Percentiles rank a stretch among this genome's conserved stretches.
Evolutionary conservation across 352 stramenopile genomes (phyloP).

Genomic region (Phytophthora litchii): DNA sequence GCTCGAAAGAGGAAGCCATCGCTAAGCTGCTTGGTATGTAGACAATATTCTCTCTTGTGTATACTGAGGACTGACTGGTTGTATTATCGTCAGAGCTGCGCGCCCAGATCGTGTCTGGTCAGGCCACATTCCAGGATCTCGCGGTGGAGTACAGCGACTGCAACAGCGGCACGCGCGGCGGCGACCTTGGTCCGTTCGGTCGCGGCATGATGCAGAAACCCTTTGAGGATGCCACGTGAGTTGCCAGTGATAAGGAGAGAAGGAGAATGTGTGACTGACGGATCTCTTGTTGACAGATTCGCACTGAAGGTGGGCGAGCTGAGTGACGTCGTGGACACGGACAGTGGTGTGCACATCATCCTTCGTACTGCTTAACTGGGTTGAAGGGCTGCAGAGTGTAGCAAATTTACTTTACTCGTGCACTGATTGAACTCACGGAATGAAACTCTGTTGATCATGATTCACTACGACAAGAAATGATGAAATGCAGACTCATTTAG

Average conservation of each 20-base stretch:
- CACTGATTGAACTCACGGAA: conserved; percentile 10
- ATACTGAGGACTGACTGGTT: neutral
- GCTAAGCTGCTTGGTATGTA: conserved; percentile 68
- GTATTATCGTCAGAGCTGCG: conserved; percentile 53
- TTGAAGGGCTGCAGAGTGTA: neutral
- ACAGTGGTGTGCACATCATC: conserved; percentile 98
- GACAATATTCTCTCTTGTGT: neutral
- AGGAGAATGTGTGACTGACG: neutral
- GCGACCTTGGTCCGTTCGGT: conserved; percentile 91
- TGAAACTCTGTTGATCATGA: conserved; percentile 19
- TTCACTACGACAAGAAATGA: conserved; percentile 6
- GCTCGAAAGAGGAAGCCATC: conserved; percentile 92
- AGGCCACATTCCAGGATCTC: conserved; percentile 83
- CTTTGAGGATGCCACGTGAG: conserved; percentile 88
- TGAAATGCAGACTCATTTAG: neutral
- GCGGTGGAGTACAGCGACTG: conserved; percentile 87
- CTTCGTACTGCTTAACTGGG: conserved; percentile 83
- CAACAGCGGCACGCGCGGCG: conserved; percentile 80
- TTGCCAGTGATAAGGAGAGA: neutral
- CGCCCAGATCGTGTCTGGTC: conserved; percentile 76
- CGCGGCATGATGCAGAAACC: conserved; percentile 93
- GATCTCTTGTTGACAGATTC: conserved; percentile 61
- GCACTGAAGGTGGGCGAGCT: conserved; percentile 92
- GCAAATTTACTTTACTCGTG: conserved; percentile 2
- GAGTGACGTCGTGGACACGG: conserved; percentile 94